Evolutionary conservation across 257 asterid genomes (phyloP), one percentile per base, ranked within the genome.

Genomic region (Asclepias syriaca): DNA sequence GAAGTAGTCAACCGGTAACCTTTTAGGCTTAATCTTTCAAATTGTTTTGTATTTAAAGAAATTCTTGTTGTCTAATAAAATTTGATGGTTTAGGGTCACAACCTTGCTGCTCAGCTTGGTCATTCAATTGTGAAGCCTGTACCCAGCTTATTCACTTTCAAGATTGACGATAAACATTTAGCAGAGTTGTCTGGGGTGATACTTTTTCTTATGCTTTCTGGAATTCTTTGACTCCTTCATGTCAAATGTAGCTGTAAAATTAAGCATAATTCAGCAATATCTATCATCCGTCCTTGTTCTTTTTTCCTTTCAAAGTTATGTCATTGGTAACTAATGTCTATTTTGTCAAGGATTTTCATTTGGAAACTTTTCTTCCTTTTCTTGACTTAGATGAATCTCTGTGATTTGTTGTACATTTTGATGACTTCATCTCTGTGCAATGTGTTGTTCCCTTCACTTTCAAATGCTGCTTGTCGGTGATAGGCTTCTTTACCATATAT

Each of bases 131-230:
- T 94, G 79, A 83, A 84, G 75, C 97, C 99, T 73, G 97, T 94
- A 40, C 97, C 99, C 43, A 94, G 99, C 86, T 84, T 94, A 79
- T 94, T 94, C 85, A 94, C 97, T 74, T 91, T 94, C 92, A 94
- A 91, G 88, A 87, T 88, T 63, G 89, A 86, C 46, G 97, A 94
- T 83, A 81, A 73, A 70, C 87, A 83, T 84, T 78, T 94, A 69
- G 85, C 85, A 39, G 95, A 94, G 78, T 77, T 94, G 79, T 86
- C 97, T 70, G 99, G 99, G 94, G 99, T 94, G 85, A 85, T 81
- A 77, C 65, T 78, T 84, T 49, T 61, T 51, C 70, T 71, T 69
- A 51, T 75, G 64, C 45, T 58, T 51, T 14, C n/a, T 48, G 39
- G 21, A 65, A n/a, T 50, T 16, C 12, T 45, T 68, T 68, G 48